phyloP scores from a whole-genome alignment of 2,329 filamentous ascomycete genomes.

The Colletotrichum sp. region DNA sequence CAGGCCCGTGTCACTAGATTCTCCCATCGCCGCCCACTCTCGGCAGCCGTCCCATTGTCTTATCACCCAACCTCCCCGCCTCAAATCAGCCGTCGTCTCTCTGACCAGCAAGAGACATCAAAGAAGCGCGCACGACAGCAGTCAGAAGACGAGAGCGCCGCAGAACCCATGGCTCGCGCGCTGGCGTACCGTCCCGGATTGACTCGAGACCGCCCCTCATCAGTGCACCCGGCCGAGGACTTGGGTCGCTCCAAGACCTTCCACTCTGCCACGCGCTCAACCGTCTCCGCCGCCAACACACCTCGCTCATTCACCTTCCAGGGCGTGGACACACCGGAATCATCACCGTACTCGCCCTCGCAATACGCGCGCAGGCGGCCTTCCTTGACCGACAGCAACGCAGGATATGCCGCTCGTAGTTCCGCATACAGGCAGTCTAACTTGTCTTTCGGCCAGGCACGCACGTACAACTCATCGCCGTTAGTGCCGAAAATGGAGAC shows the following conservation, averaged over 20 bases:
- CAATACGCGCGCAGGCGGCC: constrained; percentile 39
- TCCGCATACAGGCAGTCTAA: constrained; percentile 47
- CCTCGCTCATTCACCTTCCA: constrained; percentile 54
- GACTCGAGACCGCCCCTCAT: constrained; percentile 47
- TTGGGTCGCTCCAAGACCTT: constrained; percentile 36
- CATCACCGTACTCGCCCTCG: constrained; percentile 14
- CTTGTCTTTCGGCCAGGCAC: constrained; percentile 41
- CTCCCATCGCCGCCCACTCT: constrained; percentile 58
- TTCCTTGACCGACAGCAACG: constrained; percentile 54
- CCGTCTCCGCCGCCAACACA: constrained; percentile 48
- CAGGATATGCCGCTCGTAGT: constrained; percentile 43
- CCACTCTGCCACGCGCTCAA: constrained; percentile 24
- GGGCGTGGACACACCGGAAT: constrained; percentile 50
- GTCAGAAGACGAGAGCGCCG: constrained; percentile 45
- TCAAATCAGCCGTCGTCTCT: constrained; percentile 56
- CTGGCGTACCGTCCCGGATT: constrained; percentile 46
- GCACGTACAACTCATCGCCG: constrained; percentile 65
- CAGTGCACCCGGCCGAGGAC: constrained; percentile 41
- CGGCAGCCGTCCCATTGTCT: constrained; percentile 52
- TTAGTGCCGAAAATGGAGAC: constrained; percentile 54
- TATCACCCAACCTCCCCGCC: constrained; percentile 57
- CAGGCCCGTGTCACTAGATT: constrained; percentile 55
- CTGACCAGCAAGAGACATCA: constrained; percentile 59
- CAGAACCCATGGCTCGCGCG: constrained; percentile 45
- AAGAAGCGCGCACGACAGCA: constrained; percentile 40